phyloP scores from a whole-genome alignment of 352 stramenopile genomes.

The Pythium apleroticum region DNA sequence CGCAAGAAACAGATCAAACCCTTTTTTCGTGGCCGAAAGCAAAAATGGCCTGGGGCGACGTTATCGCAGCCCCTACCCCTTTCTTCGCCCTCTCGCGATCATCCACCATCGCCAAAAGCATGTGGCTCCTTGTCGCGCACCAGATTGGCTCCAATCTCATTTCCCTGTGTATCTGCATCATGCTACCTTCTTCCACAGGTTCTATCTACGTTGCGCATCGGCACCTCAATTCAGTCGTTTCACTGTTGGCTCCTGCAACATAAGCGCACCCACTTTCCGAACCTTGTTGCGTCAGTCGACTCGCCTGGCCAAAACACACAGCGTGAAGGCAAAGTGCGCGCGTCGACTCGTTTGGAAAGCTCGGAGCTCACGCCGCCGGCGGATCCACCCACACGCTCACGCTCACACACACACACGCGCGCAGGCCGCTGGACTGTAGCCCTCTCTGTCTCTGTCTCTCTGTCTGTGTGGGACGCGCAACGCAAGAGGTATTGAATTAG shows the following conservation, averaged over 20 bases:
- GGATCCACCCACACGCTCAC: background rate
- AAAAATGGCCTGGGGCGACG: too few species aligned
- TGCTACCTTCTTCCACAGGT: constrained; percentile 1
- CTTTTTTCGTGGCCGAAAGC: too few species aligned
- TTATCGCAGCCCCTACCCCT: background rate
- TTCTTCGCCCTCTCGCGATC: background rate
- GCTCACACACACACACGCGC: background rate
- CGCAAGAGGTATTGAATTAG: background rate
- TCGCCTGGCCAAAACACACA: constrained; percentile 27
- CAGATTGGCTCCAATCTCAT: background rate
- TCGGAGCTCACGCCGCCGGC: background rate
- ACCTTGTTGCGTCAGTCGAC: constrained; percentile 25
- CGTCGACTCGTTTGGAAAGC: constrained; percentile 2
- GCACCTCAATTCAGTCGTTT: constrained; percentile 6
- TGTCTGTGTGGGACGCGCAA: background rate
- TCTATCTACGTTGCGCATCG: constrained; percentile 2
- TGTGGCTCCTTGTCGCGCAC: background rate
- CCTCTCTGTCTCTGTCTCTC: background rate
- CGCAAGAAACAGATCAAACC: too few species aligned
- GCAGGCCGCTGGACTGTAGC: background rate
- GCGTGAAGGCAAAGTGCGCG: background rate
- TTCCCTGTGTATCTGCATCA: background rate
- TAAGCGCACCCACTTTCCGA: constrained; percentile 11
- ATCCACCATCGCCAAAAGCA: background rate
- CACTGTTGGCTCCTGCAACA: constrained; percentile 22